A percentile compares a stretch with the other conserved stretches of the same genome.
Conservation (phyloP, 2,329 filamentous ascomycete species). For the Talaromyces sp. region DNA sequence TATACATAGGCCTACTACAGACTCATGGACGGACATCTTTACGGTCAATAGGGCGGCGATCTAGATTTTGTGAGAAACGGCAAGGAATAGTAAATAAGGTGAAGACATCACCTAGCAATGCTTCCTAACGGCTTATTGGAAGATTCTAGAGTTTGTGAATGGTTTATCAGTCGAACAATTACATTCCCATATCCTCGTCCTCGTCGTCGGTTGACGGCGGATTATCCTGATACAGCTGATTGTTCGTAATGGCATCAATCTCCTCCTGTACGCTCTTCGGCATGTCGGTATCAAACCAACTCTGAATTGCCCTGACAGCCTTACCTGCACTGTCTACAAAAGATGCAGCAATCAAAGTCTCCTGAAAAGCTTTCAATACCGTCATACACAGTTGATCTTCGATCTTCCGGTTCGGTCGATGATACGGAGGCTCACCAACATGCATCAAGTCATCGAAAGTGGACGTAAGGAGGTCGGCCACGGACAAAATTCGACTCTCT, state of each 20-base stretch:
- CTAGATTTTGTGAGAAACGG: background rate
- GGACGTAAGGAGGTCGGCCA: background rate
- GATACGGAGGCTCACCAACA: conserved; percentile 7
- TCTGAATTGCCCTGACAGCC: background rate
- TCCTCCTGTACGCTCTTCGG: background rate
- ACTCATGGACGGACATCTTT: background rate
- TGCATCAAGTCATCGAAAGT: background rate
- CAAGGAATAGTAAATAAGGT: background rate
- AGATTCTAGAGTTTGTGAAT: no score
- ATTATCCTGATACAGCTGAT: background rate
- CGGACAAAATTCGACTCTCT: background rate
- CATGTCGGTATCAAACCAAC: background rate
- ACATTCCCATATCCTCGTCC: background rate
- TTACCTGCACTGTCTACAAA: background rate
- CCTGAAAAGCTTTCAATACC: background rate
- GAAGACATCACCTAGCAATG: background rate
- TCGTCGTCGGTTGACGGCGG: background rate
- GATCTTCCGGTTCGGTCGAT: background rate
- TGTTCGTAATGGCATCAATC: background rate
- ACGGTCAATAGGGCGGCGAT: background rate
- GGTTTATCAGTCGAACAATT: no score
- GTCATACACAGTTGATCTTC: background rate
- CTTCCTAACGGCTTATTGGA: background rate
- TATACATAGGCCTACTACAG: background rate
- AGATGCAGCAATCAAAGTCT: background rate